phyloP scores from a whole-genome alignment of 2,329 filamentous ascomycete genomes.

The Diaporthe caulivora region DNA sequence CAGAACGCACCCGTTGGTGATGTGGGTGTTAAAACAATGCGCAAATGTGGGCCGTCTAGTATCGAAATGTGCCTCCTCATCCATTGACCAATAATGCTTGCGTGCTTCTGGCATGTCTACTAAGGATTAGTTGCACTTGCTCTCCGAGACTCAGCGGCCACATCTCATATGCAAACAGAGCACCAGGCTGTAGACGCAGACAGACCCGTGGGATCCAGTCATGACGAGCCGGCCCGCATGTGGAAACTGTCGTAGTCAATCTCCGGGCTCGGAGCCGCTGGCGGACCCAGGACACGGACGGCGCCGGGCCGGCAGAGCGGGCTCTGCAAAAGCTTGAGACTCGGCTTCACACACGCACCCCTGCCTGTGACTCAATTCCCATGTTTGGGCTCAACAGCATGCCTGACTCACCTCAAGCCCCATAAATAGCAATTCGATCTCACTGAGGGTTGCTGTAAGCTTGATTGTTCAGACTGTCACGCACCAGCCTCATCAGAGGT shows the following conservation, averaged over 20 bases:
- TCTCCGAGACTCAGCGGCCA: background rate
- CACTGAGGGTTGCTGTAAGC: background rate
- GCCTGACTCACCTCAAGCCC: background rate
- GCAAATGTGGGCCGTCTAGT: background rate
- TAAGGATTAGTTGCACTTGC: background rate
- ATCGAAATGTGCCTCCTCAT: background rate
- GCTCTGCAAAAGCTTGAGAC: slow-evolving; percentile 25
- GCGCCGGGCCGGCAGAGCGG: slow-evolving; percentile 10
- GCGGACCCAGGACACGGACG: background rate
- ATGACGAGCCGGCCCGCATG: slow-evolving; percentile 17
- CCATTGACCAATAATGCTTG: no score
- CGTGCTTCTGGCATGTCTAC: background rate
- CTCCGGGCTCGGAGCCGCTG: slow-evolving; percentile 39
- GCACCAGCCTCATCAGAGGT: background rate
- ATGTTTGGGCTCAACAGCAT: background rate
- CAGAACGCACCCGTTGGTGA: background rate
- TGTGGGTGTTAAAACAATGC: no score
- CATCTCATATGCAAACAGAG: background rate
- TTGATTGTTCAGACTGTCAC: background rate
- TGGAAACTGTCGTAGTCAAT: slow-evolving; percentile 17
- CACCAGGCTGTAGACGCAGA: background rate
- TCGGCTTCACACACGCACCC: background rate
- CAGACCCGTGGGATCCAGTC: background rate
- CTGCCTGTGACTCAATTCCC: slow-evolving; percentile 34
- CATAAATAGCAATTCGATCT: background rate